Evolutionary conservation across 1,139 yeast species (phyloP).

Genomic region (Pichia kudriavzevii): DNA sequence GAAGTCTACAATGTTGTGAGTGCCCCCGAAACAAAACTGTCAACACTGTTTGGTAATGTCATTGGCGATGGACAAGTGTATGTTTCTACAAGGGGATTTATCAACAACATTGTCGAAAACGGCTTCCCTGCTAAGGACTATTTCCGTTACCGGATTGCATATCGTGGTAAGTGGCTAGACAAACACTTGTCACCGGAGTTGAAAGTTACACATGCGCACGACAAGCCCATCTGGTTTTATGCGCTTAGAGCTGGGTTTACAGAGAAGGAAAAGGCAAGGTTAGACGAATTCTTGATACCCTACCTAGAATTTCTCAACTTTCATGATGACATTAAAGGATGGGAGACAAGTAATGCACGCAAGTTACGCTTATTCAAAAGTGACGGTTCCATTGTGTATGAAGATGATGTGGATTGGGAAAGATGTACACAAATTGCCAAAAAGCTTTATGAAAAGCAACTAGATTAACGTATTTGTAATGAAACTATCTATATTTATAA

Average conservation of each 20-base stretch:
- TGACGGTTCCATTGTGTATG: constrained; percentile 26
- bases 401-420: constrained; percentile 29
- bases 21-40: constrained; percentile 18
- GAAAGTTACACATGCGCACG: constrained; percentile 31
- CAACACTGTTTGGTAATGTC: constrained; percentile 29
- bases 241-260: constrained; percentile 23
- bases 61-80: constrained; percentile 36
- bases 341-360: constrained; percentile 24
- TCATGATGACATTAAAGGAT: constrained; percentile 18
- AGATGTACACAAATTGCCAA: constrained; percentile 29
- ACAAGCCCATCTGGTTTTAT: constrained; percentile 30
- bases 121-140: constrained; percentile 27
- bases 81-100: constrained; percentile 31
- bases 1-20: constrained; percentile 25
- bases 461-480: background rate
- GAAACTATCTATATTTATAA: background rate
- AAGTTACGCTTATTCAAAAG: constrained; percentile 23
- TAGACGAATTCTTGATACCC: constrained; percentile 26
- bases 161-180: constrained; percentile 29
- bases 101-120: constrained; percentile 23
- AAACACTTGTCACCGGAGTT: constrained; percentile 23
- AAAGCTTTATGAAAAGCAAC: background rate
- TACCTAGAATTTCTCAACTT: constrained; percentile 24
- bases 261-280: constrained; percentile 22
- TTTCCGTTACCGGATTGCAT: constrained; percentile 29